Percentiles rank a stretch among this genome's conserved stretches.
Conservation (phyloP, 768 basidiomycete genomes). For the Podaxis sp. region DNA sequence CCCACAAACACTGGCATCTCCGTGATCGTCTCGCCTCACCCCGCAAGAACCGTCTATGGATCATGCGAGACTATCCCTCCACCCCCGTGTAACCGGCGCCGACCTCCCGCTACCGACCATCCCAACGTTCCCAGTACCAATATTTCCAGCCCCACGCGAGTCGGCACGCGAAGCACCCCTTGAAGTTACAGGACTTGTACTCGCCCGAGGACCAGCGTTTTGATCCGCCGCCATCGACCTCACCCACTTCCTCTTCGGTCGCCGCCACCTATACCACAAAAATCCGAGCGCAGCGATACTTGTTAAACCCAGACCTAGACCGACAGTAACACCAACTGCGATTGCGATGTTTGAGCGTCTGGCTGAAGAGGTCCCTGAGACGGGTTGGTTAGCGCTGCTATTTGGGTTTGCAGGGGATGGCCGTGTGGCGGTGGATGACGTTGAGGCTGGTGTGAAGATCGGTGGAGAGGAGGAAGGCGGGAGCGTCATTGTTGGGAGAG, state of each 20-base stretch:
- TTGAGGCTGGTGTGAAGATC: constrained; percentile 11
- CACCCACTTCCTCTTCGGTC: not conserved
- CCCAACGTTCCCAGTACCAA: not conserved
- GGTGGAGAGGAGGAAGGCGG: constrained; percentile 12
- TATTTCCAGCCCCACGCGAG: not conserved
- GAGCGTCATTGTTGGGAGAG: constrained; percentile 13
- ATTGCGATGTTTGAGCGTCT: constrained; percentile 6
- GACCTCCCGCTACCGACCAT: not conserved
- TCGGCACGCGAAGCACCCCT: not conserved
- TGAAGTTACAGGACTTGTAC: not conserved
- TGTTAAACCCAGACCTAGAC: constrained; percentile 8
- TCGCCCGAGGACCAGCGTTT: not conserved
- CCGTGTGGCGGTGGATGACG: not conserved
- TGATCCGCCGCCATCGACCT: not conserved
- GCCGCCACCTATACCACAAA: constrained; percentile 10
- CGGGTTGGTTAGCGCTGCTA: not conserved
- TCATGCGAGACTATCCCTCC: not conserved
- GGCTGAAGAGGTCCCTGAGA: not conserved
- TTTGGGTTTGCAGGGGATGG: not conserved
- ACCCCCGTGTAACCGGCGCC: not conserved
- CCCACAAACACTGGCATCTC: too few species aligned
- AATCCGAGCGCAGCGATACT: not conserved
- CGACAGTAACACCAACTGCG: constrained; percentile 11
- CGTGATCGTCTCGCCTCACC: too few species aligned
- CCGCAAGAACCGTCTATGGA: not conserved